These are phyloP conservation scores for Ampelocalamus luodianensis DNA, from an alignment of 176 grass and related monocot genomes.

Conservation along the genomic window DNA sequence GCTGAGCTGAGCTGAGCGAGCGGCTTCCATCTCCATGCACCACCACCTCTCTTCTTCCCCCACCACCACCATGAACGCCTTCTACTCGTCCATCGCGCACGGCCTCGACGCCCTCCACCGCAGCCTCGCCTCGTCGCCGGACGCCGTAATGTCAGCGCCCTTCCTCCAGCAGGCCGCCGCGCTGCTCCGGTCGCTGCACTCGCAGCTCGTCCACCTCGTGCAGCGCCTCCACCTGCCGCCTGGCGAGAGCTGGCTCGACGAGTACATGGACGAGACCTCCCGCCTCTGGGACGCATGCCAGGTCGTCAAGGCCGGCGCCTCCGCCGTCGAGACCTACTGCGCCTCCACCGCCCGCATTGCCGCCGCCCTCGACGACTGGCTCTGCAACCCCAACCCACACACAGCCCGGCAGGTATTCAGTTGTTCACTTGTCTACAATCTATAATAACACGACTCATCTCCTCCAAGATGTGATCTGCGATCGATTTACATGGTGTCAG, in stretches of 20 bases:
- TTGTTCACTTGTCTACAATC: neutral
- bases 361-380: constrained; percentile 40
- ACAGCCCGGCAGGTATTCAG: constrained; percentile 20
- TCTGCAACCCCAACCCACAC: constrained; percentile 14
- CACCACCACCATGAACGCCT: constrained; percentile 36
- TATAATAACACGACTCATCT: neutral
- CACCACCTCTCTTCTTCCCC: neutral
- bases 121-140: constrained; percentile 26
- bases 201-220: constrained; percentile 58
- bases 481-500: neutral
- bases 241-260: constrained; percentile 75
- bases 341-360: constrained; percentile 38
- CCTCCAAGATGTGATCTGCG: neutral
- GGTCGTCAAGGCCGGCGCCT: constrained; percentile 54
- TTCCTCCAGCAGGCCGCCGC: constrained; percentile 57
- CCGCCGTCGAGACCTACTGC: constrained; percentile 63
- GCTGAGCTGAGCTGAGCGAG: neutral
- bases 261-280: constrained; percentile 86
- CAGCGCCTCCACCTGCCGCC: constrained; percentile 67
- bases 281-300: constrained; percentile 75
- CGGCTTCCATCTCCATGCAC: neutral
- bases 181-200: constrained; percentile 59
- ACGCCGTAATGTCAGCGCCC: constrained; percentile 44
- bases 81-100: constrained; percentile 62
- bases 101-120: constrained; percentile 57